A percentile compares a stretch with the other conserved stretches of the same genome.
phyloP scores from a whole-genome alignment of 176 grass and related monocot species.

The Coix lacrymajobi region DNA sequence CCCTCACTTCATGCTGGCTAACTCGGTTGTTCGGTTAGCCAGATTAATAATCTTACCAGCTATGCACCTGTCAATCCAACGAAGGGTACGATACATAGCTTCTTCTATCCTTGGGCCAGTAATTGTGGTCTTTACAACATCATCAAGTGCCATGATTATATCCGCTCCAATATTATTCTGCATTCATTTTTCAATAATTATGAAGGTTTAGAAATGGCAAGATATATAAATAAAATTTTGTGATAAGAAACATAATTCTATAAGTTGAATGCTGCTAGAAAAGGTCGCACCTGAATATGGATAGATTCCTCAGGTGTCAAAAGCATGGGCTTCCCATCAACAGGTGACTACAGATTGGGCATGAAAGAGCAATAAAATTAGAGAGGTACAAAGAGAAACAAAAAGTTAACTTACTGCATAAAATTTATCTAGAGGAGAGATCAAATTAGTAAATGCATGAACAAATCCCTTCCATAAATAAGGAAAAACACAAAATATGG shows the following conservation, averaged over 20 bases:
- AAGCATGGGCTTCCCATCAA: constrained; percentile 97
- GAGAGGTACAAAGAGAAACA: background rate
- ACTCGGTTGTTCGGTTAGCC: background rate
- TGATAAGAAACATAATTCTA: constrained; percentile 2
- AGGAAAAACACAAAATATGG: background rate
- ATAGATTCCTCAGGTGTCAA: constrained; percentile 95
- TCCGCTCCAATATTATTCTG: constrained; percentile 99
- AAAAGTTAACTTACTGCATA: background rate
- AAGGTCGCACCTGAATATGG: constrained; percentile 72
- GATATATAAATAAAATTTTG: background rate
- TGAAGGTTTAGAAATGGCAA: background rate
- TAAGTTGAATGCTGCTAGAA: background rate
- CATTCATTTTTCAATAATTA: constrained; percentile 22
- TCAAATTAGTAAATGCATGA: background rate
- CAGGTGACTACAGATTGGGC: constrained; percentile 62
- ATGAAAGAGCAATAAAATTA: constrained; percentile 17
- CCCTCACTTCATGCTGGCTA: background rate
- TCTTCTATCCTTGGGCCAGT: constrained; percentile 96
- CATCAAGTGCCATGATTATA: constrained; percentile 99
- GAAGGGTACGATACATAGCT: constrained; percentile 96
- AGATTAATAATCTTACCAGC: constrained; percentile 54
- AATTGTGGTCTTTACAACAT: constrained; percentile 98
- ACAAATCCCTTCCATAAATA: constrained; percentile 1
- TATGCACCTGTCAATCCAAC: constrained; percentile 99
- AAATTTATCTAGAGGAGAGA: background rate